These are phyloP conservation scores for Sodiomyces alkalinus DNA, from an alignment of 2,329 filamentous ascomycete species.

Conservation along the genomic window DNA sequence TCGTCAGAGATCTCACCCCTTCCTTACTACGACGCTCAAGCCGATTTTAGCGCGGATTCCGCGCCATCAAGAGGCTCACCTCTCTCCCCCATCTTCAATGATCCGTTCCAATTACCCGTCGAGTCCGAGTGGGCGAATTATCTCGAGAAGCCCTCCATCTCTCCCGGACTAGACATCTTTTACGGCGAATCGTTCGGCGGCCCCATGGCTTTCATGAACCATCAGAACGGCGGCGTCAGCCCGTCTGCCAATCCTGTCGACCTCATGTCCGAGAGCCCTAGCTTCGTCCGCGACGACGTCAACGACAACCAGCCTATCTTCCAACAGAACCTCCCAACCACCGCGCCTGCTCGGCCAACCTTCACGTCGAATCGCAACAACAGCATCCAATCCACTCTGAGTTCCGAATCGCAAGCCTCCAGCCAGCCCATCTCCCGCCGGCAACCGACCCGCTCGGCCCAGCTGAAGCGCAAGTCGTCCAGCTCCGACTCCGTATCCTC, in stretches of 20 bases:
- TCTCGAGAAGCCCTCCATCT: conserved; percentile 13
- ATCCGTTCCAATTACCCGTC: conserved; percentile 13
- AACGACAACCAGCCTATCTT: conserved; percentile 13
- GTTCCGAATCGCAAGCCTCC: conserved; percentile 2
- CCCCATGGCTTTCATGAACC: conserved; percentile 11
- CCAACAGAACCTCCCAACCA: conserved; percentile 10
- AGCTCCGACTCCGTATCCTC: conserved; percentile 14
- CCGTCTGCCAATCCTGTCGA: conserved; percentile 20
- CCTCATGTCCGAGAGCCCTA: conserved; percentile 11
- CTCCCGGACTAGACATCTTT: conserved; percentile 14
- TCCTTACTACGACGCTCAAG: conserved; percentile 9
- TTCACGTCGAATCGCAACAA: neutral
- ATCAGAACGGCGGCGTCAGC: conserved; percentile 14
- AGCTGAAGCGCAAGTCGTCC: conserved; percentile 17
- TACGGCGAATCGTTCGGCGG: conserved; percentile 16
- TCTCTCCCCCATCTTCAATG: conserved; percentile 15
- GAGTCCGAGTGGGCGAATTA: conserved; percentile 14
- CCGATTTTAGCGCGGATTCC: conserved; percentile 19
- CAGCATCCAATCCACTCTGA: conserved; percentile 1
- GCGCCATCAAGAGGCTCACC: conserved; percentile 16
- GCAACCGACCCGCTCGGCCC: conserved; percentile 3
- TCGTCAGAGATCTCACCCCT: conserved; percentile 7
- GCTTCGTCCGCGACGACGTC: conserved; percentile 11
- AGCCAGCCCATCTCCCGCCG: conserved; percentile 10
- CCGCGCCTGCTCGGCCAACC: conserved; percentile 1